Evolutionary conservation across 306 rosid genomes (phyloP).

Genomic region (Pachyrhizus erosus): DNA sequence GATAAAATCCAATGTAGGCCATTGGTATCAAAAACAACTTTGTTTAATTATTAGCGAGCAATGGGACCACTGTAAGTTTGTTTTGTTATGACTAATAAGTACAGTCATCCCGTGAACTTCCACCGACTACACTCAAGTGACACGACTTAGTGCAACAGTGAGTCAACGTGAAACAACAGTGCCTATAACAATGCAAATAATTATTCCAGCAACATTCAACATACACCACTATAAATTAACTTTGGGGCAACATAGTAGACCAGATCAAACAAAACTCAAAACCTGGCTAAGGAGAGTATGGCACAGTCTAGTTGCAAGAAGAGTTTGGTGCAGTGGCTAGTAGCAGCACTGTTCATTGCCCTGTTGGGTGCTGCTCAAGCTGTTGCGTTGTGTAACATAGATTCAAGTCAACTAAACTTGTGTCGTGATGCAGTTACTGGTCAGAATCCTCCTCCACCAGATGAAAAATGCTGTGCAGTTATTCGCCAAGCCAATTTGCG

Average conservation of each 20-base stretch:
- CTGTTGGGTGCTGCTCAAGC: constrained; percentile 34
- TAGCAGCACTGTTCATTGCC: background rate
- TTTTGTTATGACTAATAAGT: background rate
- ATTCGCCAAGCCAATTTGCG: constrained; percentile 57
- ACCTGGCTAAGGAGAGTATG: constrained; percentile 44
- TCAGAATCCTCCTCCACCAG: constrained; percentile 50
- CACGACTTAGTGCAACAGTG: background rate
- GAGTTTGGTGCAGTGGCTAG: constrained; percentile 39
- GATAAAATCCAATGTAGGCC: constrained; percentile 1
- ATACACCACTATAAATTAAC: background rate
- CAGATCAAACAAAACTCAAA: background rate
- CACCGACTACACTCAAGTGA: background rate
- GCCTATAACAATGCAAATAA: background rate
- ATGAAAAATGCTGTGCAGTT: constrained; percentile 55
- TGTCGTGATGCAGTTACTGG: constrained; percentile 64
- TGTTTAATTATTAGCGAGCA: background rate
- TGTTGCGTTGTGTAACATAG: constrained; percentile 47
- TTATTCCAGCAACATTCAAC: background rate
- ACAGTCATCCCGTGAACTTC: background rate
- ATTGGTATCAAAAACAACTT: background rate
- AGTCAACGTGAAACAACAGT: background rate
- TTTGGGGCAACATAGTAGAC: background rate
- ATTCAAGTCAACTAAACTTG: constrained; percentile 34
- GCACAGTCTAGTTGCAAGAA: constrained; percentile 33
- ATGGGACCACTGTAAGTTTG: constrained; percentile 4